These are phyloP conservation scores for Brasilioporus rufonigricans DNA, from an alignment of 768 basidiomycete genomes.

Conservation along the genomic window DNA sequence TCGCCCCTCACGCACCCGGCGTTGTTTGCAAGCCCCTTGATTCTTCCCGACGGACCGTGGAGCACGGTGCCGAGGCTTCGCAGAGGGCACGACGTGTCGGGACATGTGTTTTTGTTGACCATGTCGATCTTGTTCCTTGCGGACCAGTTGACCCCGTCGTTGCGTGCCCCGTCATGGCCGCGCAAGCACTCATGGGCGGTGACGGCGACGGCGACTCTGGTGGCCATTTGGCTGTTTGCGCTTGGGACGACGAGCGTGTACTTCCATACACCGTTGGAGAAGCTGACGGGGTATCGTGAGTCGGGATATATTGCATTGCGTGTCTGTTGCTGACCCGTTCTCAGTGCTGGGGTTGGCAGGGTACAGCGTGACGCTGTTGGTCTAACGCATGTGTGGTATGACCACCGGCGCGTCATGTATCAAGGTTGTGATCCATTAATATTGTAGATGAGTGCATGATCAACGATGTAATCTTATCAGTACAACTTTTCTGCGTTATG, in stretches of 20 bases:
- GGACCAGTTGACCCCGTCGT: conserved; percentile 65
- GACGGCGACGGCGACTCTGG: conserved; percentile 41
- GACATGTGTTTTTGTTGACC: conserved; percentile 88
- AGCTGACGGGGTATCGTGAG: conserved; percentile 81
- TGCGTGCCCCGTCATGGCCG: conserved; percentile 42
- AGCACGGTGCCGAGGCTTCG: conserved; percentile 57
- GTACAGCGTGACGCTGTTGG: conserved; percentile 30
- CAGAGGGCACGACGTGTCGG: conserved; percentile 89
- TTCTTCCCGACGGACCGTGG: conserved; percentile 43
- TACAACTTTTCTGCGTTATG: background rate
- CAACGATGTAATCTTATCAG: background rate
- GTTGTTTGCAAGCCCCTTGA: conserved; percentile 49
- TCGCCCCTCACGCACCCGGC: conserved; percentile 60
- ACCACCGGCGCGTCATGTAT: background rate
- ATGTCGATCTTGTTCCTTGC: conserved; percentile 75
- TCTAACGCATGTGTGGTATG: conserved; percentile 1
- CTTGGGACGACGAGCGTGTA: conserved; percentile 80
- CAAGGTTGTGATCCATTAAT: background rate
- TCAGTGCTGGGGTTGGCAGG: conserved; percentile 40
- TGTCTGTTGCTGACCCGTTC: conserved; percentile 1
- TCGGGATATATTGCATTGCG: conserved; percentile 12
- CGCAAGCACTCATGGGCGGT: conserved; percentile 49
- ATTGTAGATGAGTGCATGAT: background rate
- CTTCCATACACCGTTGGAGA: conserved; percentile 89
- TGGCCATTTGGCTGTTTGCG: conserved; percentile 72